Conservation (phyloP, 306 rosid species). For the Biancaea sappan region DNA sequence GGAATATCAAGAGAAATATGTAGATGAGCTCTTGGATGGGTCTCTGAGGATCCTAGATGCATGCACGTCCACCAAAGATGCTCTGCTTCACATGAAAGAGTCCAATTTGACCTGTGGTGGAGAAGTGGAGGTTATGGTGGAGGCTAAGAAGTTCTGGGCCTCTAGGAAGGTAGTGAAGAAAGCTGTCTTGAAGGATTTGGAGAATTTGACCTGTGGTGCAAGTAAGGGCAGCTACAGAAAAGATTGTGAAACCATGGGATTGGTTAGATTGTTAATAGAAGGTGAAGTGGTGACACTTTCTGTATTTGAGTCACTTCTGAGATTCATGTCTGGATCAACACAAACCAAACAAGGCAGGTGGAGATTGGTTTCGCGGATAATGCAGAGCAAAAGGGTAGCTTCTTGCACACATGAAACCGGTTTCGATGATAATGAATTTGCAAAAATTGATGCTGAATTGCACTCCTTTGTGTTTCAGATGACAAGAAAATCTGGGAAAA, state of each 20-base stretch:
- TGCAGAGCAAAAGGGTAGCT: conserved; percentile 26
- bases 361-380: conserved; percentile 38
- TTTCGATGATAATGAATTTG: too few relatives aligned
- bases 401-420: conserved; percentile 13
- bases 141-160: too few relatives aligned
- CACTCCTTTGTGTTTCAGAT: conserved; percentile 21
- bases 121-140: too few relatives aligned
- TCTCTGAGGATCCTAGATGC: too few relatives aligned
- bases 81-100: too few relatives aligned
- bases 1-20: too few relatives aligned
- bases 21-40: too few relatives aligned
- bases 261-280: conserved; percentile 21
- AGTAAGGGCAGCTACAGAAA: not conserved
- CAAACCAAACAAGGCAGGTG: conserved; percentile 17
- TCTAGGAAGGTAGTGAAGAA: conserved; percentile 41
- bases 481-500: conserved; percentile 22
- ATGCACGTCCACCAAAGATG: too few relatives aligned
- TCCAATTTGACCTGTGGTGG: too few relatives aligned
- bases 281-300: conserved; percentile 4
- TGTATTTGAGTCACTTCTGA: conserved; percentile 19
- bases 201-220: conserved; percentile 19
- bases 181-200: conserved; percentile 39
- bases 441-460: conserved; percentile 27
- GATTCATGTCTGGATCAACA: conserved; percentile 15
- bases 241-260: not conserved